Base-by-base conservation (phyloP, 257 asterid genomes). In the Striga asiatica region DNA sequence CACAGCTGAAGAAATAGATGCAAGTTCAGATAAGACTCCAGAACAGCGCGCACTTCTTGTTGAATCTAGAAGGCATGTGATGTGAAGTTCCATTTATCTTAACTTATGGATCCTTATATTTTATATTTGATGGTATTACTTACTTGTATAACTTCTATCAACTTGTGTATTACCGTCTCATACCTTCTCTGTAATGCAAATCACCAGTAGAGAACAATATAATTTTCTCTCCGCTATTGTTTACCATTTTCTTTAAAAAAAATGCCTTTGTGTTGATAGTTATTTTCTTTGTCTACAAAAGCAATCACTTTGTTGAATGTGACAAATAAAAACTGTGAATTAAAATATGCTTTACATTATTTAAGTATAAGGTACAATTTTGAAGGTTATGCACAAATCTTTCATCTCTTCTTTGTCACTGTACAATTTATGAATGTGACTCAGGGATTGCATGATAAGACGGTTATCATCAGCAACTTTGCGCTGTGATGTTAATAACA, bases 61-160 rank as follows among this genome's bases (percentile, higher is more conserved):
- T 34, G 89, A 83, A 78, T 78, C 95, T 32, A 81, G 77, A 68
- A 91, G 98, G 98, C 87, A 66, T n/a, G n/a, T n/a, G n/a, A n/a
- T n/a, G n/a, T n/a, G n/a, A n/a, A n/a, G n/a, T n/a, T n/a, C n/a
- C n/a, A n/a, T n/a, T n/a, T n/a, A n/a, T n/a, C n/a, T n/a, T n/a
- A n/a, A n/a, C n/a, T n/a, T n/a, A n/a, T n/a, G n/a, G n/a, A n/a
- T n/a, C n/a, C n/a, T n/a, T n/a, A n/a, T n/a, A n/a, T n/a, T n/a
- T n/a, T n/a, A n/a, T n/a, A n/a, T n/a, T n/a, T n/a, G n/a, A n/a
- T 61, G 20, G 23, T 48, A 31, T 29, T 41, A 0, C 48, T 41
- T 41, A 14, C 48, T 13, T 41, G 48, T 41, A 41, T 16, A 41
- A 16, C 48, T 16, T 14, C 6, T 41, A 13, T 41, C 18, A 16